Conservation (phyloP, 192 early-diverging fungal genomes). For the Neocallimastix lanati region DNA sequence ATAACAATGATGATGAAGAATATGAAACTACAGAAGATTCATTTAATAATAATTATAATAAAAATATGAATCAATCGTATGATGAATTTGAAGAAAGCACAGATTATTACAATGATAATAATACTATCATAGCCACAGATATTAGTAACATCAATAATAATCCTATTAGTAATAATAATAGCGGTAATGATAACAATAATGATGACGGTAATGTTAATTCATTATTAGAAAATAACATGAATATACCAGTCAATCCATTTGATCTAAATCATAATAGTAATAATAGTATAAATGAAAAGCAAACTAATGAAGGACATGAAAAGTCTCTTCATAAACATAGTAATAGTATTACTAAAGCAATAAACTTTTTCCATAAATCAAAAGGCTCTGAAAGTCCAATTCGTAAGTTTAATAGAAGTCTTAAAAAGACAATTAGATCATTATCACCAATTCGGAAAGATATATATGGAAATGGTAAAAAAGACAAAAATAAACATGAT, state of each 20-base stretch:
- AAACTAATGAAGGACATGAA: not conserved
- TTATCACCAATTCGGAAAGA: not conserved
- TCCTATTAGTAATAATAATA: no score
- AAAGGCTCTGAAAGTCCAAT: not conserved
- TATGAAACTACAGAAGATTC: not conserved
- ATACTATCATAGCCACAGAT: no score
- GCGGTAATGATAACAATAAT: no score
- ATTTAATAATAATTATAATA: not conserved
- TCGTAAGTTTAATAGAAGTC: not conserved
- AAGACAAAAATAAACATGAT: not conserved
- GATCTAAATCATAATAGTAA: not conserved
- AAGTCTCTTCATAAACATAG: not conserved
- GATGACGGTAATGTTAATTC: not conserved
- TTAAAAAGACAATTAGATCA: not conserved
- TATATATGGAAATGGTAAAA: not conserved
- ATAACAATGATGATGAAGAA: not conserved
- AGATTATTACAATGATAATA: no score
- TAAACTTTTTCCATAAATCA: not conserved
- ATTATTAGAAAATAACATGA: not conserved
- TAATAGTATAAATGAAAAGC: not conserved
- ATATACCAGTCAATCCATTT: not conserved
- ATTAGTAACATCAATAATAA: no score
- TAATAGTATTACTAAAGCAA: not conserved
- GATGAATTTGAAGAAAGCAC: not conserved
- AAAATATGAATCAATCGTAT: not conserved